Evolutionary conservation across 2,329 filamentous ascomycete genomes (phyloP).

Genomic region (Fusarium protoensiforme): DNA sequence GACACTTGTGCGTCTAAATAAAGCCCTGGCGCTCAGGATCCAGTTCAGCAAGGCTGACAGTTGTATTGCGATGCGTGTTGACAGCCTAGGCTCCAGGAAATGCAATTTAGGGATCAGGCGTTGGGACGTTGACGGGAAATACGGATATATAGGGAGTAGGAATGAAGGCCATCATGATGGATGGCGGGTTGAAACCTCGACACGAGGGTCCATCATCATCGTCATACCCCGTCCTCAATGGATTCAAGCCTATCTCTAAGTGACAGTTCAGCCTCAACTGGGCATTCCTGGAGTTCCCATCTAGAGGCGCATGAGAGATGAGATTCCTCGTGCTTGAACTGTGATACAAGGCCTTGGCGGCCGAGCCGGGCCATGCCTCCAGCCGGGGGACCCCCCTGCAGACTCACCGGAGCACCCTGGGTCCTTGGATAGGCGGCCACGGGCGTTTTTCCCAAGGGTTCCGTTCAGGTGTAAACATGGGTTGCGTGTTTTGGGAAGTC

Average conservation of each 20-base stretch:
- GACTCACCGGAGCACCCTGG: neutral
- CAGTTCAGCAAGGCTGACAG: neutral
- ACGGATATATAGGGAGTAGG: neutral
- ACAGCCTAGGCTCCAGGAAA: neutral
- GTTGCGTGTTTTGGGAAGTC: constrained; percentile 21
- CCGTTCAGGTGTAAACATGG: constrained; percentile 1
- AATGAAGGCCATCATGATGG: neutral
- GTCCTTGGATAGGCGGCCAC: neutral
- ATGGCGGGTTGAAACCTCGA: neutral
- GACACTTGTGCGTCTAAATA: neutral
- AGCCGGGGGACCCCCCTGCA: neutral
- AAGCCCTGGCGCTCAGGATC: neutral
- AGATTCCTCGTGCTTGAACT: neutral
- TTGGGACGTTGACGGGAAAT: neutral
- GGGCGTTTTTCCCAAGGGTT: constrained; percentile 8
- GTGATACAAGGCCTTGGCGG: neutral
- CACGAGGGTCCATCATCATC: neutral
- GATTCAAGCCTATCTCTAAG: neutral
- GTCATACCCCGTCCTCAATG: neutral
- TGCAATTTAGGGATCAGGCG: neutral
- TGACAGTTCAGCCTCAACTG: neutral
- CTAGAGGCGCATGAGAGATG: neutral
- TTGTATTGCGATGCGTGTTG: neutral
- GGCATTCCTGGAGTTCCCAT: neutral
- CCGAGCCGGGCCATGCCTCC: neutral